Evolutionary conservation across 768 basidiomycete genomes (phyloP).

Genomic region (Boletus sp.): DNA sequence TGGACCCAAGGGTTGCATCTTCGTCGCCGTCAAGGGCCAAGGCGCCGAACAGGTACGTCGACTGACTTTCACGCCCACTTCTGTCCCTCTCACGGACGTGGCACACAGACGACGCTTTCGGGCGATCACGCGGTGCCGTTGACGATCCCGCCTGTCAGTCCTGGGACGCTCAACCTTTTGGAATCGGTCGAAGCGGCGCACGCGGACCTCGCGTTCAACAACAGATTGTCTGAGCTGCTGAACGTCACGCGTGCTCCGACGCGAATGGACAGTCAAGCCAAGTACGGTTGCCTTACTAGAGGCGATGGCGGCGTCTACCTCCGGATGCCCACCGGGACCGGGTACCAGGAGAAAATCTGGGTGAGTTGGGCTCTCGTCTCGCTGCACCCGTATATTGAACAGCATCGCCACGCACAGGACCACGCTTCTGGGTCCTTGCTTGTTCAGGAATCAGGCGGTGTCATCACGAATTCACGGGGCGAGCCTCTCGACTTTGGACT

Average conservation of each 20-base stretch:
- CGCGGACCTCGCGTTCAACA: constrained; percentile 84
- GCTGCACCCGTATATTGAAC: too few relatives aligned
- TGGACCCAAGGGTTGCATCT: constrained; percentile 73
- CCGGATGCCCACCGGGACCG: constrained; percentile 72
- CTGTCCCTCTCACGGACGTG: neutral
- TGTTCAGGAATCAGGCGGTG: constrained; percentile 85
- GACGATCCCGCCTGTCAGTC: constrained; percentile 43
- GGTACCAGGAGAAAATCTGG: constrained; percentile 97
- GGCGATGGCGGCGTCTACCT: constrained; percentile 86
- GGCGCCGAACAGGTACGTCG: constrained; percentile 68
- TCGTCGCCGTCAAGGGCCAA: constrained; percentile 83
- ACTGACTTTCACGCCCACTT: neutral
- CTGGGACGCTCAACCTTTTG: constrained; percentile 62
- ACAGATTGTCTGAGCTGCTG: constrained; percentile 64
- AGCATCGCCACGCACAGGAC: constrained; percentile 48
- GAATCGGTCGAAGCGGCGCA: constrained; percentile 94
- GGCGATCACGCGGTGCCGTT: constrained; percentile 49
- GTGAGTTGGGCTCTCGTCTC: constrained; percentile 36
- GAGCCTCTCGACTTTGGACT: constrained; percentile 78
- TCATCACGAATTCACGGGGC: constrained; percentile 85
- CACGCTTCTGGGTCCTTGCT: constrained; percentile 87
- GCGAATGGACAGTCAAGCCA: constrained; percentile 96
- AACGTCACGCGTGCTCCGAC: constrained; percentile 63
- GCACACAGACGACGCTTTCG: constrained; percentile 52
- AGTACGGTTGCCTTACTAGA: constrained; percentile 83